Evolutionary conservation across 2,329 filamentous ascomycete species (phyloP).

Genomic region (Paecilomyces variotii): DNA sequence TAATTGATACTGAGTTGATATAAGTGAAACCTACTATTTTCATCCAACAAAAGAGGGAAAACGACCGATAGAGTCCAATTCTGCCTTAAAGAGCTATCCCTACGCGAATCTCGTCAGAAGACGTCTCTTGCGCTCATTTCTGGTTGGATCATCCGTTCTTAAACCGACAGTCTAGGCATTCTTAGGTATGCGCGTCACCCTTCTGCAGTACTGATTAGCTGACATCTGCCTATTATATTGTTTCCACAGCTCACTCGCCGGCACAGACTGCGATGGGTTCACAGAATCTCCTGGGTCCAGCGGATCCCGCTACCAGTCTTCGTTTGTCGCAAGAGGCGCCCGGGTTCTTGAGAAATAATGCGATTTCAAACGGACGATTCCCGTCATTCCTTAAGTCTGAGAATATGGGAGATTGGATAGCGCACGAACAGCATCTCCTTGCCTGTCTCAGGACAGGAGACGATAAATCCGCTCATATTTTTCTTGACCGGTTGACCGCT

Average conservation of each 20-base stretch:
- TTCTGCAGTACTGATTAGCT: background rate
- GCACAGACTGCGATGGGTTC: constrained; percentile 1
- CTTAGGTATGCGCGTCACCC: background rate
- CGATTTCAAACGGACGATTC: constrained; percentile 31
- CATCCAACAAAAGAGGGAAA: background rate
- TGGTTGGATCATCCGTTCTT: background rate
- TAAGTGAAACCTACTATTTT: background rate
- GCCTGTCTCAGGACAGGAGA: constrained; percentile 79
- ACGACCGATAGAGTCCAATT: background rate
- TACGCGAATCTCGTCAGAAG: background rate
- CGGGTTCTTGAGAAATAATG: constrained; percentile 23
- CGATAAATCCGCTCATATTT: constrained; percentile 65
- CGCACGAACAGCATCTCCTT: constrained; percentile 79
- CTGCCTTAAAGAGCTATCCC: no score
- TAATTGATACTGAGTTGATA: background rate
- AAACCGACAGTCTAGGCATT: background rate
- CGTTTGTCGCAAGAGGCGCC: constrained; percentile 36
- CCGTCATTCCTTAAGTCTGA: constrained; percentile 48
- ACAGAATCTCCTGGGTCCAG: constrained; percentile 6
- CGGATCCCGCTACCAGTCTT: constrained; percentile 41
- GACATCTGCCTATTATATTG: background rate
- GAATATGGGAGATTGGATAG: constrained; percentile 71
- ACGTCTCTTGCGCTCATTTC: background rate
- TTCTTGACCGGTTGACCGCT: constrained; percentile 64
- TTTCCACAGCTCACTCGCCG: background rate